Evolutionary conservation across 345 rosid genomes (phyloP), one percentile per base, ranked within the genome.

Genomic region (Populus simonii): DNA sequence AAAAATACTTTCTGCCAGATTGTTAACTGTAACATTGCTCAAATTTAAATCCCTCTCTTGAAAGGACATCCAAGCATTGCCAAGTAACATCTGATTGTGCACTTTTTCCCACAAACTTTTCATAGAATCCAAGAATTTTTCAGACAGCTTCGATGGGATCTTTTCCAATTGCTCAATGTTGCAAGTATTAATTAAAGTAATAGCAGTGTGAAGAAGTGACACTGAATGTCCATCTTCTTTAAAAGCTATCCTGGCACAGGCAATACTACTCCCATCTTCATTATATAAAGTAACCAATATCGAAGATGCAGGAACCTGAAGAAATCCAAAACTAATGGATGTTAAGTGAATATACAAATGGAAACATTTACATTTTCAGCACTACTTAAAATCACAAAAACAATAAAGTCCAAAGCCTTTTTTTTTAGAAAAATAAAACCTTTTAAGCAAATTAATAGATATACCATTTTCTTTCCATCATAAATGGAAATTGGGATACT

Each of bases 1-100:
- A 79, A 88, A 90, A 76, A 86, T 78, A 83, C 91, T 69, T 80
- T 90, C 88, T 10, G 91, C 90, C 76, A 90, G 74, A 77, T 72
- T 74, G 41, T 77, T 84, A 36, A 83, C 62, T 16, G 76, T 80
- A 53, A 83, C 77, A 75, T 80, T 80, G 79, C 83, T 80, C 25
- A 72, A n/a, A 67, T 67, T 74, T 20, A 78, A 75, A 20, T 79
- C 13, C 49, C 22, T 39, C 62, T 49, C 82, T 74, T 43, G 62
- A 65, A 66, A 18, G 45, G 80, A 71, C 2, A 53, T 65, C 57
- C 35, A 74, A 81, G 78, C 38, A 41, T 70, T 72, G 27, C 70
- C 79, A n/a, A 62, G 74, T 27, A 86, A 71, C 77, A 81, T 84
- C 83, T 73, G 85, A 68, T 70, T 61, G 59, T 57, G 89, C 70